Conservation (phyloP, 176 grass and related monocot species). For the Secale cereale region DNA sequence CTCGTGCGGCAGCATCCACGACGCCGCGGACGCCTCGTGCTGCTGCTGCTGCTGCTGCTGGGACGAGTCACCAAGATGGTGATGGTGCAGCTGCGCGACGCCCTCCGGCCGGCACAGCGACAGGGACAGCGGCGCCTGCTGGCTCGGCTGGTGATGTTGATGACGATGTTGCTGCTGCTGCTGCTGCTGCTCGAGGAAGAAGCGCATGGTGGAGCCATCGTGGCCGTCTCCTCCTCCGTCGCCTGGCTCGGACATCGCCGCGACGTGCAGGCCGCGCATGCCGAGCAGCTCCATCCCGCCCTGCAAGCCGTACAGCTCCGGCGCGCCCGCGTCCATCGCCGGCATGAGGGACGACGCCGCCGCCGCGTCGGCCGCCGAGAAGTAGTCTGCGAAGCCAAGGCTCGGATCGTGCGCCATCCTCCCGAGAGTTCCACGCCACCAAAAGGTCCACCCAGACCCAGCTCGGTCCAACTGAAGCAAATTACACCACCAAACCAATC, state of each 20-base stretch:
- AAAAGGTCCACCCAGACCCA: not conserved
- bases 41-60: constrained; percentile 27
- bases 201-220: constrained; percentile 30
- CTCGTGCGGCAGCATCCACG: constrained; percentile 18
- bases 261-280: constrained; percentile 28
- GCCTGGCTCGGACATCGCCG: constrained; percentile 34
- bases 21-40: not conserved
- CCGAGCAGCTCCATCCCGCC: constrained; percentile 67
- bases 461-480: not conserved
- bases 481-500: not conserved
- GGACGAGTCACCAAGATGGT: constrained; percentile 36
- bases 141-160: constrained; percentile 2
- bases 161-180: constrained; percentile 18
- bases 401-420: constrained; percentile 66
- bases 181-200: constrained; percentile 37
- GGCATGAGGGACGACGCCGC: constrained; percentile 39
- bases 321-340: constrained; percentile 37
- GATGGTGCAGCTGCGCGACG: constrained; percentile 17
- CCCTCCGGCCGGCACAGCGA: constrained; percentile 40
- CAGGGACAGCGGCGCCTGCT: constrained; percentile 44
- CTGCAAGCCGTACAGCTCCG: constrained; percentile 66
- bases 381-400: constrained; percentile 57
- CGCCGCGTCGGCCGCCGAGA: constrained; percentile 33
- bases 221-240: not conserved
- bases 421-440: not conserved